phyloP scores from a whole-genome alignment of 2,329 filamentous ascomycete species.

The Penicillium occitanis region DNA sequence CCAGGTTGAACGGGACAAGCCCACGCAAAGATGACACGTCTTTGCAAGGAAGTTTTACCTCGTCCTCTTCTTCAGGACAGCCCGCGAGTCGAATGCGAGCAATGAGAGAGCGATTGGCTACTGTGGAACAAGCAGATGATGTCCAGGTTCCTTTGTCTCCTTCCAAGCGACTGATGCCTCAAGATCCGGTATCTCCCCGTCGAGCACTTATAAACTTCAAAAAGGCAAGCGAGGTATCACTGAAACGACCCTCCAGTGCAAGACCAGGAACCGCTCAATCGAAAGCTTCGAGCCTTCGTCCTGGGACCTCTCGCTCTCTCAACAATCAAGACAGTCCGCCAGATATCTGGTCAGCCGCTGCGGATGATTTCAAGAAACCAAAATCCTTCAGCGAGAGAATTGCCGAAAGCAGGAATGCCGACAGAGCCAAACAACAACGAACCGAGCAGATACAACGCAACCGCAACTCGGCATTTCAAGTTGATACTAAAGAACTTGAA shows the following conservation, averaged over 20 bases:
- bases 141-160: constrained; percentile 74
- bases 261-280: constrained; percentile 32
- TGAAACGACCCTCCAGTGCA: constrained; percentile 64
- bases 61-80: constrained; percentile 24
- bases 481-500: constrained; percentile 47
- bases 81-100: constrained; percentile 24
- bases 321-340: constrained; percentile 26
- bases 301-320: constrained; percentile 29
- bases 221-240: constrained; percentile 75
- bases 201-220: constrained; percentile 83
- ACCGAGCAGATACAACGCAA: constrained; percentile 39
- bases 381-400: constrained; percentile 84
- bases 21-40: constrained; percentile 26
- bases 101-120: constrained; percentile 22
- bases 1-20: constrained; percentile 25
- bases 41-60: constrained; percentile 12
- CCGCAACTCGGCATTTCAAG: constrained; percentile 45
- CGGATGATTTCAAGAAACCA: constrained; percentile 30
- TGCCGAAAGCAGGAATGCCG: constrained; percentile 60
- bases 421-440: constrained; percentile 41
- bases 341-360: constrained; percentile 29
- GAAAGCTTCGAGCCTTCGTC: constrained; percentile 32
- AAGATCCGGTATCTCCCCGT: constrained; percentile 70
- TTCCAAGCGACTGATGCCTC: constrained; percentile 50
- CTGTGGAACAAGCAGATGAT: constrained; percentile 27